A percentile compares a stretch with the other conserved stretches of the same genome.
Conservation (phyloP, 2,329 filamentous ascomycete genomes). For the Microdochium nivale region DNA sequence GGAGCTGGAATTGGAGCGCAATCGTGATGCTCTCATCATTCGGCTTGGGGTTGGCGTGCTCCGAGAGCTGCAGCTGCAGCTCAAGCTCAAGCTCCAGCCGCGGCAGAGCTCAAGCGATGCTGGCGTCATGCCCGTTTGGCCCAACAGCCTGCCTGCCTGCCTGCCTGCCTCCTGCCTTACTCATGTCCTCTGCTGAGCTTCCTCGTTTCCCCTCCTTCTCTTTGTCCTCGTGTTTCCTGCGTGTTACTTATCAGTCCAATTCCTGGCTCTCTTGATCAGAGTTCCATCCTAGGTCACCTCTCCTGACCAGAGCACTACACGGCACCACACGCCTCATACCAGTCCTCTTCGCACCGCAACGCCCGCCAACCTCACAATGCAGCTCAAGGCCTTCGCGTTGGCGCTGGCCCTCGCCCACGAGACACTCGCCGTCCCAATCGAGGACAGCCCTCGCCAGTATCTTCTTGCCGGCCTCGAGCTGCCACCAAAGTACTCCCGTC, state of each 20-base stretch:
- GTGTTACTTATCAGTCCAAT: background rate
- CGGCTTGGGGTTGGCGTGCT: too few species aligned
- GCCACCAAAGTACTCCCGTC: slow-evolving; percentile 30
- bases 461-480: slow-evolving; percentile 40
- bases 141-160: too few species aligned
- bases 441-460: slow-evolving; percentile 47
- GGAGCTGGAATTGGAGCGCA: too few species aligned
- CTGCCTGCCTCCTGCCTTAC: too few species aligned
- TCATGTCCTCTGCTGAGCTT: too few species aligned
- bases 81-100: too few species aligned
- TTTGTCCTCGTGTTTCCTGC: slow-evolving; percentile 9
- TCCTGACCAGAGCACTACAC: background rate
- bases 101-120: too few species aligned
- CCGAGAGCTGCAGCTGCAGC: too few species aligned
- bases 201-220: slow-evolving; percentile 2
- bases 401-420: slow-evolving; percentile 10
- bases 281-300: background rate
- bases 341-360: background rate
- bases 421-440: slow-evolving; percentile 17
- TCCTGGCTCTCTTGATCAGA: background rate
- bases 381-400: slow-evolving; percentile 10
- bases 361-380: slow-evolving; percentile 12
- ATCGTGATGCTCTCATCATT: too few species aligned
- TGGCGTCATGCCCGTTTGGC: too few species aligned
- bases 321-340: background rate